Percentiles rank a stretch among this genome's conserved stretches.
Evolutionary conservation across 352 stramenopile species (phyloP).

Genomic region (Blastocystis sp.): DNA sequence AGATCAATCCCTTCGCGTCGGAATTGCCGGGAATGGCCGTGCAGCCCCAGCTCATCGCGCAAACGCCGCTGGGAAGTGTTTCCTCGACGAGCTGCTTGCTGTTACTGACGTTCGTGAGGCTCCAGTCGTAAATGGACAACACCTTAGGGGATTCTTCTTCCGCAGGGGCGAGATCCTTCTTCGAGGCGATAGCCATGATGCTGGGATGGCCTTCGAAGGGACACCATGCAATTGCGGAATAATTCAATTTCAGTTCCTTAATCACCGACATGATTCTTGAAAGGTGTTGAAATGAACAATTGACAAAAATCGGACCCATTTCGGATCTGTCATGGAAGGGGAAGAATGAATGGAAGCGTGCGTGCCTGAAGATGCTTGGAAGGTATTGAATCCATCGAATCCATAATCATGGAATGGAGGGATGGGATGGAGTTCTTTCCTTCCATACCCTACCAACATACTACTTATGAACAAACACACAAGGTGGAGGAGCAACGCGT

Average conservation of each 20-base stretch:
- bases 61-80: not conserved
- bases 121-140: slow-evolving; percentile 30
- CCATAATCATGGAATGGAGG: too few species aligned
- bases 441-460: too few species aligned
- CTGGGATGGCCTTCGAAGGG: slow-evolving; percentile 24
- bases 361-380: too few species aligned
- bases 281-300: not conserved
- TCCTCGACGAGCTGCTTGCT: not conserved
- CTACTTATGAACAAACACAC: too few species aligned
- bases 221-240: slow-evolving; percentile 48
- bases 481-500: too few species aligned
- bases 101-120: not conserved
- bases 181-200: slow-evolving; percentile 49
- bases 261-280: slow-evolving; percentile 22
- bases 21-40: not conserved
- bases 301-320: slow-evolving; percentile 7
- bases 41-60: slow-evolving; percentile 13
- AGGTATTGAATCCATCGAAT: too few species aligned
- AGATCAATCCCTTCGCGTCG: slow-evolving; percentile 13
- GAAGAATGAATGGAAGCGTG: too few species aligned
- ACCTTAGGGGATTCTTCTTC: not conserved
- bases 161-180: slow-evolving; percentile 6
- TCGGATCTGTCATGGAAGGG: too few species aligned
- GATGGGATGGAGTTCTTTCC: too few species aligned
- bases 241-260: slow-evolving; percentile 37